A percentile compares a stretch with the other conserved stretches of the same genome.
phyloP scores from a whole-genome alignment of 257 asterid genomes.

The Capsicum chinense region DNA sequence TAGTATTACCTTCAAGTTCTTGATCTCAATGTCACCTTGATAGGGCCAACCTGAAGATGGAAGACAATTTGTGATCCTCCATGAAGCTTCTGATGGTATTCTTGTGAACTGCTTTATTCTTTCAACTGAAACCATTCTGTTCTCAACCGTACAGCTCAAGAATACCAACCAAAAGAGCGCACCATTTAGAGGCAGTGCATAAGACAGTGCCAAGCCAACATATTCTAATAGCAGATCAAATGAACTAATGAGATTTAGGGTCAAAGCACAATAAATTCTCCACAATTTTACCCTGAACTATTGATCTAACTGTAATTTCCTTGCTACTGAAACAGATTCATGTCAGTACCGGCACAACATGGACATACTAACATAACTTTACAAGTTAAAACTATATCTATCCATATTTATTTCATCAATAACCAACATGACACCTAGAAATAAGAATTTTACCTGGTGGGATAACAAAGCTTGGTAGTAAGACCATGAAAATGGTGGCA shows the following conservation, averaged over 20 bases:
- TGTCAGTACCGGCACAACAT: neutral
- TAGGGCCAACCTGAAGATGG: conserved; percentile 67
- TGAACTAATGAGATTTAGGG: neutral
- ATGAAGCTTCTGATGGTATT: conserved; percentile 68
- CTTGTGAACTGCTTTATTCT: conserved; percentile 64
- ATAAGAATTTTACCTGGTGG: conserved; percentile 52
- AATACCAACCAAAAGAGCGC: conserved; percentile 52
- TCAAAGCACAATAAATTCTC: neutral
- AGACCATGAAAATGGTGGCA: conserved; percentile 51
- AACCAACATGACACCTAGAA: neutral
- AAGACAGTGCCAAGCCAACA: conserved; percentile 68
- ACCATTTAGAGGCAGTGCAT: conserved; percentile 58
- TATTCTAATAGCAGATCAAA: conserved; percentile 38
- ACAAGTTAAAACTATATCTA: neutral
- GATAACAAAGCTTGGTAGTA: conserved; percentile 58
- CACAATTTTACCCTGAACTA: neutral
- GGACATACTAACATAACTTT: neutral
- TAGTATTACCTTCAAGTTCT: conserved; percentile 55
- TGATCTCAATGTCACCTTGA: conserved; percentile 54
- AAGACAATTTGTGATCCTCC: conserved; percentile 44
- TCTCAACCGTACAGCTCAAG: conserved; percentile 55
- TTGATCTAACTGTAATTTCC: neutral
- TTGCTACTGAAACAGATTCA: neutral
- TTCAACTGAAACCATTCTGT: conserved; percentile 77
- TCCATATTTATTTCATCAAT: neutral